Percentiles rank a stretch among this genome's conserved stretches.
Evolutionary conservation across 257 asterid species (phyloP).

Genomic region (Ilex aquifolium): DNA sequence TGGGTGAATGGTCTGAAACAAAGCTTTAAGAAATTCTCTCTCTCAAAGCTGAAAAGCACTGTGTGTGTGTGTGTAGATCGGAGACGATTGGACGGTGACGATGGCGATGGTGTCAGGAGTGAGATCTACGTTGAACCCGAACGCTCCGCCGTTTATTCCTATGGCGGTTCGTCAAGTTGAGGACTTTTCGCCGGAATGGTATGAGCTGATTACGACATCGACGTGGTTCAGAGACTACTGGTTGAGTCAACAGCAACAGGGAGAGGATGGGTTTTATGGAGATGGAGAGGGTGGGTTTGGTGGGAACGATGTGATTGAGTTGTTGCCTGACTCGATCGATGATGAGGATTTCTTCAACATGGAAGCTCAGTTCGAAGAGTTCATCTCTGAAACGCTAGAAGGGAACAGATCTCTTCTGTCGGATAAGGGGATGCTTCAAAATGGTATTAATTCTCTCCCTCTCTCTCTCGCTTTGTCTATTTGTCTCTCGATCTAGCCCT

Average conservation of each 20-base stretch:
- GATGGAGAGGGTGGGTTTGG: slow-evolving; percentile 23
- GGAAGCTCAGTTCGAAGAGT: slow-evolving; percentile 89
- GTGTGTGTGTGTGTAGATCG: too few species aligned
- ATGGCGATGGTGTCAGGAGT: slow-evolving; percentile 87
- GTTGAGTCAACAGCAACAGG: slow-evolving; percentile 59
- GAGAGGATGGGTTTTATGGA: slow-evolving; percentile 34
- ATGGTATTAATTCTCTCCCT: slow-evolving; percentile 28
- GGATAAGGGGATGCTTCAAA: slow-evolving; percentile 19
- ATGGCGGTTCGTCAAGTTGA: slow-evolving; percentile 80
- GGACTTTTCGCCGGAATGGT: slow-evolving; percentile 96
- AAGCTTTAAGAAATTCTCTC: too few species aligned
- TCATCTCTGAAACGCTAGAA: slow-evolving; percentile 43
- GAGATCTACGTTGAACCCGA: slow-evolving; percentile 66
- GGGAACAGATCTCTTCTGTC: slow-evolving; percentile 17
- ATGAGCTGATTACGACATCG: slow-evolving; percentile 74
- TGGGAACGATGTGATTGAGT: slow-evolving; percentile 30
- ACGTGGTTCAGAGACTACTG: slow-evolving; percentile 84
- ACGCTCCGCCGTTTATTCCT: slow-evolving; percentile 76
- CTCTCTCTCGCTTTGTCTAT: neutral
- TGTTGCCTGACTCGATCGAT: slow-evolving; percentile 78
- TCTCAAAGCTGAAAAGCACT: too few species aligned
- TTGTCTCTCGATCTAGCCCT: neutral
- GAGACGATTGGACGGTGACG: too few species aligned
- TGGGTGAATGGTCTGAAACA: too few species aligned
- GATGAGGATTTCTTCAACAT: slow-evolving; percentile 77